Conservation (phyloP, 805 yeast genomes). For the Yarrowia sp. region DNA sequence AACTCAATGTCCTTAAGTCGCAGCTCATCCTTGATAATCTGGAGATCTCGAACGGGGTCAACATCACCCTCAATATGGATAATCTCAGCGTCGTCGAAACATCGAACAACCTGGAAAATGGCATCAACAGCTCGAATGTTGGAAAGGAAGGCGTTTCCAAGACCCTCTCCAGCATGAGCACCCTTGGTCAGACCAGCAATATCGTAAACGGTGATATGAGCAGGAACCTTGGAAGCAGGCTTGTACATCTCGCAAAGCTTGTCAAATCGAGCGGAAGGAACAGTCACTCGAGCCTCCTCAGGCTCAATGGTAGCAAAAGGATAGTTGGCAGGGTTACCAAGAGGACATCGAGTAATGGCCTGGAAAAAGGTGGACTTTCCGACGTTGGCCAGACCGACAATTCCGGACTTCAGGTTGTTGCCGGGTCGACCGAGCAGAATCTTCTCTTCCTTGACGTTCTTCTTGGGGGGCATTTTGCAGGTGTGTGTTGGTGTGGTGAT, state of each 20-base stretch:
- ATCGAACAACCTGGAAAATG: conserved; percentile 94
- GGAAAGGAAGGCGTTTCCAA: conserved; percentile 95
- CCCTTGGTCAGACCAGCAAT: conserved; percentile 98
- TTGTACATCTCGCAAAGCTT: conserved; percentile 64
- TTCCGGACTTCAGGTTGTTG: conserved; percentile 70
- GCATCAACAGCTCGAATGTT: conserved; percentile 98
- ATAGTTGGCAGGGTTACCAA: conserved; percentile 96
- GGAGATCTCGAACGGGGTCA: conserved; percentile 90
- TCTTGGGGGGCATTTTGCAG: conserved; percentile 69
- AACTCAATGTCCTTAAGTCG: conserved; percentile 96
- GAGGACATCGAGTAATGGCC: conserved; percentile 86
- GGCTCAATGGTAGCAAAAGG: conserved; percentile 98
- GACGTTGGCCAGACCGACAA: conserved; percentile 87
- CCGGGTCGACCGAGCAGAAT: conserved; percentile 82
- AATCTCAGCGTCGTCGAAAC: conserved; percentile 96
- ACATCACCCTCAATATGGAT: conserved; percentile 97
- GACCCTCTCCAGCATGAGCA: conserved; percentile 95
- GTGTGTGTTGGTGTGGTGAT: background rate
- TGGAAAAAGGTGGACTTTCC: conserved; percentile 98
- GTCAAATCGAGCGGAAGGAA: conserved; percentile 87
- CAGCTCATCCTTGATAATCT: conserved; percentile 85
- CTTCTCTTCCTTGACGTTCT: conserved; percentile 65
- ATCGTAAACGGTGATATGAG: conserved; percentile 88
- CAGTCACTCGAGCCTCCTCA: conserved; percentile 94
- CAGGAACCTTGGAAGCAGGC: conserved; percentile 86